Base-by-base conservation (phyloP, 306 rosid genomes). In the Cicer judaicum region DNA sequence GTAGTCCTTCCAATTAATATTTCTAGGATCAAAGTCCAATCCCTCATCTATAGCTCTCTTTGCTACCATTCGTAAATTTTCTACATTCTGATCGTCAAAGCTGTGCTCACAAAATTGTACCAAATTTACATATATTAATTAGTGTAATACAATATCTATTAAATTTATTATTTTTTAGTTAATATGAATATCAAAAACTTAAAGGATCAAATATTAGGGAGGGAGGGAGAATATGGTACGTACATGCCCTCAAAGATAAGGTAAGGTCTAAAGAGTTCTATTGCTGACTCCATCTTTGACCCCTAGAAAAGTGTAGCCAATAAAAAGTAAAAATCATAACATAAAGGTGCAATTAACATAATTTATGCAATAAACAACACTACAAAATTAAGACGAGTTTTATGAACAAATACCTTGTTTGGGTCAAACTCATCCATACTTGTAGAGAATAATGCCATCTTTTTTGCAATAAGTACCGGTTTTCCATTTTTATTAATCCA, bases 1-100 rank as follows among this genome's bases (percentile, higher is more conserved):
- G 66, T 80, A 83, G 54, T 80, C 69, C 70, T 65, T 74, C 87
- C 87, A 83, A 13, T 83, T 76, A 66, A 83, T 86, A 18, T 40
- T 38, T 14, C 19, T 72, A 5, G 87, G 85, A 62, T 86, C 85
- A 68, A 83, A 75, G 40, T 76, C 8, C 24, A 81, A 83, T 13
- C 5, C 19, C 1, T 54, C 65, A 16, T 49, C 41, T 3, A 72
- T 57, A 21, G 38, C 36, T 41, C 11, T 74, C 61, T 50, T 79
- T 29, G 71, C 47, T 16, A 21, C 62, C 54, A 7, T 38, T 15
- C 70, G 29, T 9, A 87, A 62, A 16, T 43, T 76, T 47, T 87
- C 81, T 7, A 83, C 39, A 68, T 87, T 81, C n/a, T 38, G 54
- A 63, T 87, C 88, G 2, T 82, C 83, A 75, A 84, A 84, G 6